A percentile compares a stretch with the other conserved stretches of the same genome.
These are phyloP conservation scores for Cercospora sp. DNA, from an alignment of 2,329 filamentous ascomycete genomes.

Conservation along the genomic window DNA sequence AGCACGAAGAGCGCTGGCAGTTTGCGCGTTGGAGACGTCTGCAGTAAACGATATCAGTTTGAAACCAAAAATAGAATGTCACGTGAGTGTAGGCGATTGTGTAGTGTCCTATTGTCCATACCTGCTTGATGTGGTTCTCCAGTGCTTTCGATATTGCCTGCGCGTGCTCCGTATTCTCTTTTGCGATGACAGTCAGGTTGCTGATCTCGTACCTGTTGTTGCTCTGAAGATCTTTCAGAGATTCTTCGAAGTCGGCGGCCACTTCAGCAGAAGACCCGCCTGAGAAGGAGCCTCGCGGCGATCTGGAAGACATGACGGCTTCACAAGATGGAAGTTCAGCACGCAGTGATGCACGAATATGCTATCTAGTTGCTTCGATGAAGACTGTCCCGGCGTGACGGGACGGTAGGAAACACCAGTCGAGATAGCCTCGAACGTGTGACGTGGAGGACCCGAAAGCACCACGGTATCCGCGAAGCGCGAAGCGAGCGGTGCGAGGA, in stretches of 20 bases:
- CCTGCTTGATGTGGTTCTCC: conserved; percentile 90
- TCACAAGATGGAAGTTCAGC: conserved; percentile 25
- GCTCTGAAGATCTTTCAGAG: conserved; percentile 83
- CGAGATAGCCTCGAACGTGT: conserved; percentile 9
- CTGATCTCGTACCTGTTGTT: conserved; percentile 96
- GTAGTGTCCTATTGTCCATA: conserved; percentile 54
- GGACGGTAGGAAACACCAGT: neutral
- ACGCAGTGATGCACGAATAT: conserved; percentile 29
- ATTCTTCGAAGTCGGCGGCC: conserved; percentile 90
- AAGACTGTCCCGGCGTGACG: conserved; percentile 7
- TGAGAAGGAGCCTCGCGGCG: conserved; percentile 39
- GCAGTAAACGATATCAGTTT: conserved; percentile 43
- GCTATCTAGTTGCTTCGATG: conserved; percentile 27
- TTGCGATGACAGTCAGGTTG: conserved; percentile 94
- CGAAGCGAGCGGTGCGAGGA: conserved; percentile 11
- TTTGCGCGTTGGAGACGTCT: conserved; percentile 88
- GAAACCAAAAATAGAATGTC: conserved; percentile 18
- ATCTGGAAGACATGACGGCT: conserved; percentile 58
- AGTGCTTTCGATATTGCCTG: conserved; percentile 87
- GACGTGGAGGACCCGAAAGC: conserved; percentile 1
- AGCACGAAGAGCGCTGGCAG: conserved; percentile 95
- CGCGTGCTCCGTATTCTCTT: conserved; percentile 95
- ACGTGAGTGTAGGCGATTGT: conserved; percentile 21
- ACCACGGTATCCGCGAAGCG: neutral
- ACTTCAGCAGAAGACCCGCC: conserved; percentile 71